phyloP scores from a whole-genome alignment of 805 yeast genomes.

The Lipomyces anomalus region DNA sequence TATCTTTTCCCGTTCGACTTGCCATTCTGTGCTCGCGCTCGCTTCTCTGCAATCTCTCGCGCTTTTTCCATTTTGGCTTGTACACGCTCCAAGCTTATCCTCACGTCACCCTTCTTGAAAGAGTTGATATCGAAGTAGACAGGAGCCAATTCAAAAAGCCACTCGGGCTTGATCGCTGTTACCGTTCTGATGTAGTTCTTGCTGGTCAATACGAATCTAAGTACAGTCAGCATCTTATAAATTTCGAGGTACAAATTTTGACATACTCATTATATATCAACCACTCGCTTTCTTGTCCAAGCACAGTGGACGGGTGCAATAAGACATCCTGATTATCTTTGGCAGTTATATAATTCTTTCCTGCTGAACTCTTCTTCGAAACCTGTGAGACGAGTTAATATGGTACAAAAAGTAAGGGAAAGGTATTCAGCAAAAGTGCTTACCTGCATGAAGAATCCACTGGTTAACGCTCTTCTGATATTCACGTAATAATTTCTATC shows the following conservation, averaged over 20 bases:
- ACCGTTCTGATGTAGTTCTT: slow-evolving; percentile 93
- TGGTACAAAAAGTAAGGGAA: no score
- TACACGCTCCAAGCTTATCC: slow-evolving; percentile 61
- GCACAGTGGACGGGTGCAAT: slow-evolving; percentile 87
- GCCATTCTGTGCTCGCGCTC: slow-evolving; percentile 29
- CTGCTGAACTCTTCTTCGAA: slow-evolving; percentile 66
- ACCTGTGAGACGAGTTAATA: no score
- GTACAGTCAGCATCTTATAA: background rate
- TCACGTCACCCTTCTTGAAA: slow-evolving; percentile 66
- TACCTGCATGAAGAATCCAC: slow-evolving; percentile 94
- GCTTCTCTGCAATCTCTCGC: slow-evolving; percentile 28
- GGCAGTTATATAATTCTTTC: slow-evolving; percentile 80
- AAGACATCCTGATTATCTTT: slow-evolving; percentile 95
- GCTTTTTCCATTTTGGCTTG: slow-evolving; percentile 40
- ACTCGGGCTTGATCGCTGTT: slow-evolving; percentile 82
- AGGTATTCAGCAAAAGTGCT: no score
- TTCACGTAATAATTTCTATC: slow-evolving; percentile 65
- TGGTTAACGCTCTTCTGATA: slow-evolving; percentile 75
- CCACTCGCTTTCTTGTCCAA: slow-evolving; percentile 88
- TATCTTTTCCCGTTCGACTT: background rate
- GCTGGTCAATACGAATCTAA: slow-evolving; percentile 72
- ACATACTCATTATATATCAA: slow-evolving; percentile 90
- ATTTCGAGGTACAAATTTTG: background rate
- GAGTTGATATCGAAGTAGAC: slow-evolving; percentile 58
- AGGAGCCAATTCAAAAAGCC: slow-evolving; percentile 81